phyloP scores from a whole-genome alignment of 345 rosid species.

The Acer saccharum region DNA sequence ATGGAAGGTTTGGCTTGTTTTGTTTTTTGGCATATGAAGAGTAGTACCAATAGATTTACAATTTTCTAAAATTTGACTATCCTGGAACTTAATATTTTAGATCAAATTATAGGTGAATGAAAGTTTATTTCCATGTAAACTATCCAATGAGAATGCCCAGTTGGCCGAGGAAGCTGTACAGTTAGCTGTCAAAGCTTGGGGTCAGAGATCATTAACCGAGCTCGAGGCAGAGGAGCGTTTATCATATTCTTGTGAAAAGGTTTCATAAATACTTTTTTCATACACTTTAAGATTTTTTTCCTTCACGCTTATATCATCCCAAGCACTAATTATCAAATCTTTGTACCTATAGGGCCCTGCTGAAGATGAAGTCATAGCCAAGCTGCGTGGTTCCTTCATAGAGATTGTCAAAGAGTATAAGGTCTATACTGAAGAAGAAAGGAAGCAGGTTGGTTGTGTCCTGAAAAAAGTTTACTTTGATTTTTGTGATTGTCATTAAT shows the following conservation, averaged over 20 bases:
- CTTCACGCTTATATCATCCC: neutral
- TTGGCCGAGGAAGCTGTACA: slow-evolving; percentile 88
- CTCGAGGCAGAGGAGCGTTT: slow-evolving; percentile 95
- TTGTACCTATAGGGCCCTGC: slow-evolving; percentile 70
- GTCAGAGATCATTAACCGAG: slow-evolving; percentile 80
- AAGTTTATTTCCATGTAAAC: slow-evolving; percentile 80
- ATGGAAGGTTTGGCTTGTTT: slow-evolving; percentile 70
- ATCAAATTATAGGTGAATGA: slow-evolving; percentile 67
- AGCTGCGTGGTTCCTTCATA: slow-evolving; percentile 72
- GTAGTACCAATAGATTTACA: neutral
- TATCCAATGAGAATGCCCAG: slow-evolving; percentile 63
- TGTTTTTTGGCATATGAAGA: slow-evolving; percentile 11
- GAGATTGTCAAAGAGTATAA: slow-evolving; percentile 78
- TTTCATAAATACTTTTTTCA: slow-evolving; percentile 19
- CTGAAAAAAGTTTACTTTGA: slow-evolving; percentile 11
- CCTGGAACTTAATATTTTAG: slow-evolving; percentile 11
- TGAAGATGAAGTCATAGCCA: slow-evolving; percentile 86
- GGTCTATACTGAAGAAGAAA: slow-evolving; percentile 83
- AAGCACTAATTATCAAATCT: neutral
- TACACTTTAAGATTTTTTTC: neutral
- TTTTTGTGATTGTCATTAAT: slow-evolving; percentile 16
- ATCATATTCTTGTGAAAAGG: slow-evolving; percentile 97
- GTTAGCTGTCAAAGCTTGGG: slow-evolving; percentile 81
- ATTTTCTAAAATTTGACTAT: neutral
- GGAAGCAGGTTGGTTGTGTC: slow-evolving; percentile 58